Evolutionary conservation across 1,284 basidiomycete species (phyloP).

Genomic region (Pisolithus thermaeus): DNA sequence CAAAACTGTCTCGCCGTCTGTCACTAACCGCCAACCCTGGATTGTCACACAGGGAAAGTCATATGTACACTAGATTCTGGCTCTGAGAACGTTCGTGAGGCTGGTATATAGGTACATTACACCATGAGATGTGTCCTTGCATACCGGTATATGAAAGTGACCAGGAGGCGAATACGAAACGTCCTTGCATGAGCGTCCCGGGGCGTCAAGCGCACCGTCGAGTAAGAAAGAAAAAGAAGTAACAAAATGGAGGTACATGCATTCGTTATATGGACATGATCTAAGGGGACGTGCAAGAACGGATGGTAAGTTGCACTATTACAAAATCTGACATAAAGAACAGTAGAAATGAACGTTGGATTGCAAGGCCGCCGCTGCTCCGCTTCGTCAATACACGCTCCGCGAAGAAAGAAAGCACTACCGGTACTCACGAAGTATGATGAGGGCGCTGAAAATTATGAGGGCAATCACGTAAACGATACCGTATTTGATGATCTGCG

Average conservation of each 20-base stretch:
- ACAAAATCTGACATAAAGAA: conserved; percentile 63
- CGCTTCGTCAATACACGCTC: background rate
- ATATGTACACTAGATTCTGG: background rate
- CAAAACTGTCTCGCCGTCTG: too few relatives aligned
- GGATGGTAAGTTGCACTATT: conserved; percentile 29
- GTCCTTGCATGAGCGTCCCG: background rate
- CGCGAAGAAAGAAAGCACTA: background rate
- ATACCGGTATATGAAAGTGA: background rate
- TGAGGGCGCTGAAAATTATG: conserved; percentile 71
- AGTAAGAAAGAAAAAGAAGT: background rate
- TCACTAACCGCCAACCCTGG: background rate
- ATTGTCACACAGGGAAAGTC: background rate
- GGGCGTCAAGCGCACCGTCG: background rate
- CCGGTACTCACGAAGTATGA: conserved; percentile 62
- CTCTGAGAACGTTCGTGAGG: background rate
- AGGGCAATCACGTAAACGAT: conserved; percentile 71
- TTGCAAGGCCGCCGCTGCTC: conserved; percentile 56
- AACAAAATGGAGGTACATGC: background rate
- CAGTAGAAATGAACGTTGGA: conserved; percentile 54
- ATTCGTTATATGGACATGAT: background rate
- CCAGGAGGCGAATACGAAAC: background rate
- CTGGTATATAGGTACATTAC: conserved; percentile 1
- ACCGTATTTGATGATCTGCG: conserved; percentile 71
- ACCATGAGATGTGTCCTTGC: background rate
- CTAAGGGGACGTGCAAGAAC: background rate